Conservation (phyloP, 139 green algal genomes). For the Mesostigma viride region DNA sequence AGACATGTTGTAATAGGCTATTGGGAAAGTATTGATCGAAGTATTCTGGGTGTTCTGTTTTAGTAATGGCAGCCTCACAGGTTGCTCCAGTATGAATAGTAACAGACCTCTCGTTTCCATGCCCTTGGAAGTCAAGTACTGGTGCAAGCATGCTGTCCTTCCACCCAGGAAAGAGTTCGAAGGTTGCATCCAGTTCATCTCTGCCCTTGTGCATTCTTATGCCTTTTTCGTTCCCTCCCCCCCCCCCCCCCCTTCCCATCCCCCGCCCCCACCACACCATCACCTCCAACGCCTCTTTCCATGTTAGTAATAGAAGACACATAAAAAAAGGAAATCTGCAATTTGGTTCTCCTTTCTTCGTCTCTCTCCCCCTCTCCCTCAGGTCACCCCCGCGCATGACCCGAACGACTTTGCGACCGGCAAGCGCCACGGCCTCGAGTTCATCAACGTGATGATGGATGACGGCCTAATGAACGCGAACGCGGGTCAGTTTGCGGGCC, state of each 20-base stretch:
- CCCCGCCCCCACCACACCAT: not conserved
- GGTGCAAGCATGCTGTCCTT: not conserved
- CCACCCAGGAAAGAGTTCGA: not conserved
- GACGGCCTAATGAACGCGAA: constrained; percentile 50
- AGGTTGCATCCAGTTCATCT: not conserved
- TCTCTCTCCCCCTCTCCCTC: too few relatives aligned
- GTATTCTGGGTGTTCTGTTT: too few relatives aligned
- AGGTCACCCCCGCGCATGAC: constrained; percentile 95
- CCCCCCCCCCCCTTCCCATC: not conserved
- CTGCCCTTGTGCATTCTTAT: not conserved
- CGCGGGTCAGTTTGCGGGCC: constrained; percentile 70
- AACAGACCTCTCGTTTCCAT: too few relatives aligned
- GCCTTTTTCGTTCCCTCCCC: not conserved
- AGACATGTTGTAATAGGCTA: too few relatives aligned
- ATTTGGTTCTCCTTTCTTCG: too few relatives aligned
- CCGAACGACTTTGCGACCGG: constrained; percentile 90
- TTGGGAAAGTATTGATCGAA: too few relatives aligned
- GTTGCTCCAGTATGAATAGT: too few relatives aligned
- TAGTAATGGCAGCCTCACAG: too few relatives aligned
- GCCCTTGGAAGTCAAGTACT: too few relatives aligned
- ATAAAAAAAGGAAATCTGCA: too few relatives aligned
- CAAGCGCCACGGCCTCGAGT: constrained; percentile 79
- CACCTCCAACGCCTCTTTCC: too few relatives aligned
- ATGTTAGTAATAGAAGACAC: too few relatives aligned
- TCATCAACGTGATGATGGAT: constrained; percentile 93